Conservation (phyloP, 1,139 yeast genomes). For the Candida mesenterica region DNA sequence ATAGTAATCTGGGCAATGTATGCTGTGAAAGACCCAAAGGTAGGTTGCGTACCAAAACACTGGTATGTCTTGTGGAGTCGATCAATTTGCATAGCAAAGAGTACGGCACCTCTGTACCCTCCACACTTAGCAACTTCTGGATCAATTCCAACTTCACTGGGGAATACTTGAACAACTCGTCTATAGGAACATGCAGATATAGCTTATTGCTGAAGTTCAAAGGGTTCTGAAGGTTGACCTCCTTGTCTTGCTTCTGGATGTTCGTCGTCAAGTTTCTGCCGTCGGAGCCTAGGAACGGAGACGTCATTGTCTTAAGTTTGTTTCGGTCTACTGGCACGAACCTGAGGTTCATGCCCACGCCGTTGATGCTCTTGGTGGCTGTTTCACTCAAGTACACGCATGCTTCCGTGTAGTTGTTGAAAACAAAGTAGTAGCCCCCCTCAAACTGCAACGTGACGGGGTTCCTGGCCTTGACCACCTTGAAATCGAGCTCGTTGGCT, state of each 20-base stretch:
- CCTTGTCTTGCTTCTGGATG: constrained; percentile 4
- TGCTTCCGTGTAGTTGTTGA: constrained; percentile 48
- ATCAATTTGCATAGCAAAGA: constrained; percentile 9
- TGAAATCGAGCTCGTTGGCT: constrained; percentile 24
- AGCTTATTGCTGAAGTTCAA: constrained; percentile 6
- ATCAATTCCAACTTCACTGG: constrained; percentile 9
- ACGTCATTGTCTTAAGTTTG: constrained; percentile 24
- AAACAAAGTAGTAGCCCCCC: constrained; percentile 53
- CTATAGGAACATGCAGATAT: constrained; percentile 9
- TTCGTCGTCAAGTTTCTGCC: constrained; percentile 4
- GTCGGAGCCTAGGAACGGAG: constrained; percentile 24
- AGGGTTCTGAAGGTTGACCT: constrained; percentile 8
- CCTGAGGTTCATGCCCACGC: constrained; percentile 42
- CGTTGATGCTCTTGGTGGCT: constrained; percentile 47
- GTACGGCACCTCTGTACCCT: constrained; percentile 3
- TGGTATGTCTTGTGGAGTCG: constrained; percentile 16
- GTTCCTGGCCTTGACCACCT: constrained; percentile 47
- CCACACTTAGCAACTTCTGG: constrained; percentile 7
- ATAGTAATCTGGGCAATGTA: constrained; percentile 32
- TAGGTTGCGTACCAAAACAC: constrained; percentile 38
- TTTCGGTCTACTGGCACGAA: constrained; percentile 32
- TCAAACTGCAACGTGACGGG: constrained; percentile 42
- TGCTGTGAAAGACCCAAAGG: constrained; percentile 40
- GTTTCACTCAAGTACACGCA: constrained; percentile 52
- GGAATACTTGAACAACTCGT: constrained; percentile 16